Evolutionary conservation across 2,329 filamentous ascomycete genomes (phyloP).

Genomic region (Microsporum audouinii): DNA sequence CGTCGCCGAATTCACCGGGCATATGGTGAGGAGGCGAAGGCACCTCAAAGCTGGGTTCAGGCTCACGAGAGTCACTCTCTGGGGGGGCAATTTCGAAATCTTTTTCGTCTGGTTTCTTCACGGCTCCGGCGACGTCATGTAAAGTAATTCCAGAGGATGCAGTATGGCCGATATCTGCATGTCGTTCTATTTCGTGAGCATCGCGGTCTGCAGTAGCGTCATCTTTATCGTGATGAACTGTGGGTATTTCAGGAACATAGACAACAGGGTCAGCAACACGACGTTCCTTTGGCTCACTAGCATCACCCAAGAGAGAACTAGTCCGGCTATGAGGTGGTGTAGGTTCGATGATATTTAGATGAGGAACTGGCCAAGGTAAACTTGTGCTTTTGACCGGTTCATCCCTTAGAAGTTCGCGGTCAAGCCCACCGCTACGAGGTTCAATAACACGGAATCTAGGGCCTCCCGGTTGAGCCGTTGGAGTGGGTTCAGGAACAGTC

Average conservation of each 20-base stretch:
- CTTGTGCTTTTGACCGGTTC: background rate
- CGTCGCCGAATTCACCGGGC: slow-evolving; percentile 43
- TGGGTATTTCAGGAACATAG: background rate
- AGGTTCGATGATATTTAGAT: slow-evolving; percentile 46
- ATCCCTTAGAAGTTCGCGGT: background rate
- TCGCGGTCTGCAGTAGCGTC: background rate
- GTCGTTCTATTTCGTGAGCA: background rate
- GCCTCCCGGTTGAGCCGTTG: background rate
- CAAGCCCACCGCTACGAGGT: background rate
- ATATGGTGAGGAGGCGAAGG: background rate
- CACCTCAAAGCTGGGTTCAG: background rate
- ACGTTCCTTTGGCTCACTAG: background rate
- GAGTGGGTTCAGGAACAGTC: slow-evolving; percentile 24
- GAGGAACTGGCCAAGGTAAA: slow-evolving; percentile 39
- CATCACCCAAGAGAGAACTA: slow-evolving; percentile 26
- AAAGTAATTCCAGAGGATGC: background rate
- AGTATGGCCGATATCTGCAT: background rate
- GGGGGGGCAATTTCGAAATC: background rate
- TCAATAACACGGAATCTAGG: background rate
- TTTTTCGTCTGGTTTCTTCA: background rate
- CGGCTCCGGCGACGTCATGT: background rate
- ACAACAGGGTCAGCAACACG: background rate
- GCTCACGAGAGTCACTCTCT: background rate
- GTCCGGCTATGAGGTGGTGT: slow-evolving; percentile 44
- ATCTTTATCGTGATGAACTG: slow-evolving; percentile 5